Evolutionary conservation across 2,329 filamentous ascomycete genomes (phyloP).

Genomic region (Botryotinia globosa): DNA sequence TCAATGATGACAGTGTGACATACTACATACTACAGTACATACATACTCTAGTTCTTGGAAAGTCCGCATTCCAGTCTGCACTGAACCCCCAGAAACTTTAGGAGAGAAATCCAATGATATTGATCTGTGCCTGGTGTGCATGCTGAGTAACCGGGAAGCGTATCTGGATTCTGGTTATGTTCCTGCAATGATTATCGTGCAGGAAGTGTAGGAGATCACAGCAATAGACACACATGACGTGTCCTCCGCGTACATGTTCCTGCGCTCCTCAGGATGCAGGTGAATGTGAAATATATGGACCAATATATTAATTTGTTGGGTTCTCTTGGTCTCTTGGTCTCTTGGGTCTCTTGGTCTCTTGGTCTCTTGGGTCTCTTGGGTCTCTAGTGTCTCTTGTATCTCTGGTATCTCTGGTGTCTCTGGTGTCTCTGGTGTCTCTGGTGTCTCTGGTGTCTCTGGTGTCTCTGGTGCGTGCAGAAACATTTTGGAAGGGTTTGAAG

Average conservation of each 20-base stretch:
- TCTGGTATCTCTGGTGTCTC: too few species aligned
- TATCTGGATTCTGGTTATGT: slow-evolving; percentile 1
- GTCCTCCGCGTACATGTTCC: not conserved
- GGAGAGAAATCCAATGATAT: not conserved
- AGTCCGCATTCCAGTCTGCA: not conserved
- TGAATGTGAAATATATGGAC: not conserved
- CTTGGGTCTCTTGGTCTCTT: too few species aligned
- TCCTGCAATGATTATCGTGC: slow-evolving; percentile 15
- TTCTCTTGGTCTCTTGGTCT: not conserved
- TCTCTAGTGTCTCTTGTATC: not conserved
- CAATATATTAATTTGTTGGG: not conserved
- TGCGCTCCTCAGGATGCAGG: slow-evolving; percentile 4
- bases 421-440: too few species aligned
- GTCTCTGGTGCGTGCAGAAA: not conserved
- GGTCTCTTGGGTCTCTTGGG: too few species aligned
- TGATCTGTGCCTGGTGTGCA: not conserved
- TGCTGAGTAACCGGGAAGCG: not conserved
- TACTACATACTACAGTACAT: not conserved
- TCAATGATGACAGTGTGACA: not conserved
- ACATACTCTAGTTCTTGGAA: not conserved
- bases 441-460: not conserved
- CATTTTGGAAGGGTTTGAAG: not conserved
- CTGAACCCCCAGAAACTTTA: not conserved
- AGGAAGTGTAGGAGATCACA: not conserved
- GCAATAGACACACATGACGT: slow-evolving; percentile 7